These are phyloP conservation scores for Dactylellina haptotyla DNA, from an alignment of 2,329 filamentous ascomycete species.

Conservation along the genomic window DNA sequence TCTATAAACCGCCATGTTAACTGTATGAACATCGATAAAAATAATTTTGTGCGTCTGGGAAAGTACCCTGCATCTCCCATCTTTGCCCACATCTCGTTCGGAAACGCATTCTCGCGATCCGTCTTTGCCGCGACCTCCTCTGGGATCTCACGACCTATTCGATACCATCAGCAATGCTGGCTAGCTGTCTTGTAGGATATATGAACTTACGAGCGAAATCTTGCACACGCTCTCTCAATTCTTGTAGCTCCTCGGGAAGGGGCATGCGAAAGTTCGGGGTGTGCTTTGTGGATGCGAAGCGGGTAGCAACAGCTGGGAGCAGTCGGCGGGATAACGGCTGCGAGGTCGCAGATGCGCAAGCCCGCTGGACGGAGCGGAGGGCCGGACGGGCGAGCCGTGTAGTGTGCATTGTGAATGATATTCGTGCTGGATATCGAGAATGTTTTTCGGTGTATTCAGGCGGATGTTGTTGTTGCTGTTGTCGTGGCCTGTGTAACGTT, in stretches of 20 bases:
- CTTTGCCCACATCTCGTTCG: slow-evolving; percentile 90
- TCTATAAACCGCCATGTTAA: slow-evolving; percentile 61
- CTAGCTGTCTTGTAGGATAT: background rate
- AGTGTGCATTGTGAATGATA: slow-evolving; percentile 15
- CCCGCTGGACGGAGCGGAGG: slow-evolving; percentile 15
- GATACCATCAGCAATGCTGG: background rate
- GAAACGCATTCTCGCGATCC: slow-evolving; percentile 89
- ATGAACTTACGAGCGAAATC: slow-evolving; percentile 75
- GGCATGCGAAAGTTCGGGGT: slow-evolving; percentile 74
- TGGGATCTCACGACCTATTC: slow-evolving; percentile 80
- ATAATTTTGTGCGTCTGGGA: background rate
- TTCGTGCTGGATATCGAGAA: background rate
- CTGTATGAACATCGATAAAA: background rate
- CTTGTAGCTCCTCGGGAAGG: slow-evolving; percentile 76
- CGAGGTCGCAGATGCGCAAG: background rate
- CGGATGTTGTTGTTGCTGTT: background rate
- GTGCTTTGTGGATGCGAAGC: slow-evolving; percentile 73
- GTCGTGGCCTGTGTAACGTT: background rate
- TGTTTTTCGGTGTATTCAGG: background rate
- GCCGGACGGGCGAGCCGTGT: slow-evolving; percentile 32
- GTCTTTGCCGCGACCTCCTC: slow-evolving; percentile 82
- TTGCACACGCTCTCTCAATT: slow-evolving; percentile 83
- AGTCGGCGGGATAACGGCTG: slow-evolving; percentile 60
- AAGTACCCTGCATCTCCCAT: slow-evolving; percentile 79
- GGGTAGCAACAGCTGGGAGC: slow-evolving; percentile 61